Evolutionary conservation across 2,329 filamentous ascomycete species (phyloP).

Genomic region (Beauveria brongniartii): DNA sequence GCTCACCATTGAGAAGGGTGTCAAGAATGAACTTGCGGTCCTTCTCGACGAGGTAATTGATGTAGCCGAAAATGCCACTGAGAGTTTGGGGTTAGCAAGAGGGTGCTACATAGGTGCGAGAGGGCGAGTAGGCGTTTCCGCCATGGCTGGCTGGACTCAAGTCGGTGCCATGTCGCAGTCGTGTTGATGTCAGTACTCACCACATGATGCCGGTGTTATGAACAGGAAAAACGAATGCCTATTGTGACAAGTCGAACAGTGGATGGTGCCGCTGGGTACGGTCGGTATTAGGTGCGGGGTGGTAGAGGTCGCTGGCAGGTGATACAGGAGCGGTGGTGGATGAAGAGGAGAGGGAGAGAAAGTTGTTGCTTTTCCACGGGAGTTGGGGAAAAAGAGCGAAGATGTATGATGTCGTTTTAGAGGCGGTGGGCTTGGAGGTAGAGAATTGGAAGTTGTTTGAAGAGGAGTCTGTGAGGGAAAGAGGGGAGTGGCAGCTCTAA

Average conservation of each 20-base stretch:
- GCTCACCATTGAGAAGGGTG: conserved; percentile 83
- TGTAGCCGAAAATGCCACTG: conserved; percentile 95
- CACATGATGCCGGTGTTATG: conserved; percentile 1
- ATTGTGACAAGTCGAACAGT: background rate
- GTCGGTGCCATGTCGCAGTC: background rate
- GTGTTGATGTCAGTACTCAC: background rate
- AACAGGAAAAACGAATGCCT: background rate
- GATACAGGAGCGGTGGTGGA: background rate
- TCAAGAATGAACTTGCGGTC: conserved; percentile 94
- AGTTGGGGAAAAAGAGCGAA: background rate
- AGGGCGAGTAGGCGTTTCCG: background rate
- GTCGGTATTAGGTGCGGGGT: conserved; percentile 2
- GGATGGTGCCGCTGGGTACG: background rate
- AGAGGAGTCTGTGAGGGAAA: background rate
- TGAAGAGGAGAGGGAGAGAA: background rate
- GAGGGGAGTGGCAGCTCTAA: conserved; percentile 7
- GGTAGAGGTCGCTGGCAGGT: background rate
- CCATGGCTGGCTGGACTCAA: background rate
- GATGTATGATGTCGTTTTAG: background rate
- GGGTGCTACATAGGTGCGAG: background rate
- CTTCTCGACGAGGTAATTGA: conserved; percentile 99
- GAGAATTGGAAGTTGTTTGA: background rate
- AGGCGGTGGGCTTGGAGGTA: background rate
- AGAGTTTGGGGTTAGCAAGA: conserved; percentile 20
- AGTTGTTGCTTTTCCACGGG: background rate